Percentiles rank a stretch among this genome's conserved stretches.
Evolutionary conservation across 352 stramenopile genomes (phyloP).

Genomic region (Phytopythium litorale): DNA sequence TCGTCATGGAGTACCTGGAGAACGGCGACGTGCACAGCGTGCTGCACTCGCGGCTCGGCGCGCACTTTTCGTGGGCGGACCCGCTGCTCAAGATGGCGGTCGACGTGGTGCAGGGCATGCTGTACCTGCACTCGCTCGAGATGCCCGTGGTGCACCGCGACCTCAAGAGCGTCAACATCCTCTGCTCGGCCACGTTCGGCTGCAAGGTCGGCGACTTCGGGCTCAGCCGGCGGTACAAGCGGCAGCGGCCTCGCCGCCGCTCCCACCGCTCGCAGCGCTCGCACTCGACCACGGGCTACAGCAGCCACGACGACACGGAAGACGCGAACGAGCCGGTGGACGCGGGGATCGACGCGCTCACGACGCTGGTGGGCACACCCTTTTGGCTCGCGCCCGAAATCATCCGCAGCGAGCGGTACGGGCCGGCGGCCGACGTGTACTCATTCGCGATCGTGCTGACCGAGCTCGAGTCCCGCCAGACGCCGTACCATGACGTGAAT

Average conservation of each 20-base stretch:
- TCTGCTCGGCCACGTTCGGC: slow-evolving; percentile 84
- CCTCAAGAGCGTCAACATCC: slow-evolving; percentile 87
- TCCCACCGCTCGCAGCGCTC: not conserved
- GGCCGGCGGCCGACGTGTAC: slow-evolving; percentile 78
- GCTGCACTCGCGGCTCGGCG: slow-evolving; percentile 73
- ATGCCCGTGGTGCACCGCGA: slow-evolving; percentile 81
- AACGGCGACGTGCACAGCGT: slow-evolving; percentile 88
- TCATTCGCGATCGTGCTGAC: slow-evolving; percentile 89
- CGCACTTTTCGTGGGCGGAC: slow-evolving; percentile 82
- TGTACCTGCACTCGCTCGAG: slow-evolving; percentile 86
- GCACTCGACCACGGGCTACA: not conserved
- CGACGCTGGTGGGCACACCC: slow-evolving; percentile 78
- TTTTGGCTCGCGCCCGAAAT: slow-evolving; percentile 89
- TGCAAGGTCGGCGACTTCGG: slow-evolving; percentile 89
- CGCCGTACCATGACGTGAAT: slow-evolving; percentile 75
- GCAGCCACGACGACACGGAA: not conserved
- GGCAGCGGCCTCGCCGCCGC: slow-evolving; percentile 14
- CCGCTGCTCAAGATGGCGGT: slow-evolving; percentile 86
- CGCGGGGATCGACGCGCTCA: slow-evolving; percentile 70
- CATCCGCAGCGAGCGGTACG: slow-evolving; percentile 84
- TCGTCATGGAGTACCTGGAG: slow-evolving; percentile 90
- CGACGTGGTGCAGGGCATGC: slow-evolving; percentile 81
- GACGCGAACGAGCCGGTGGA: not conserved
- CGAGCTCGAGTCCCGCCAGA: slow-evolving; percentile 78
- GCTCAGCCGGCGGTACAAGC: slow-evolving; percentile 76